Conservation (phyloP, 495 filamentous ascomycete species). For the Talaromyces stipitatus region DNA sequence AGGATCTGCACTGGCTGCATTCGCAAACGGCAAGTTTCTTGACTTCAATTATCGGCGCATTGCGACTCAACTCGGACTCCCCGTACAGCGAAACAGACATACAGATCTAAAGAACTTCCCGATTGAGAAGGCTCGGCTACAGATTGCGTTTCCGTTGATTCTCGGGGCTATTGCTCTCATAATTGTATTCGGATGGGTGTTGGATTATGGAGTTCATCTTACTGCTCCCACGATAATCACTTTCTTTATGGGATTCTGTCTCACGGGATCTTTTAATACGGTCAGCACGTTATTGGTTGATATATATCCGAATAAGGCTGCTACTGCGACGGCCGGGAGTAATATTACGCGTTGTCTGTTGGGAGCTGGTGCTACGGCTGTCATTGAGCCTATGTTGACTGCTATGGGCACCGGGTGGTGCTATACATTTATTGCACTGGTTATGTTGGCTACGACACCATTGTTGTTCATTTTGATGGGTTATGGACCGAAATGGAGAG, state of each 20-base stretch:
- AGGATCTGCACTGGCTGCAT: constrained; percentile 73
- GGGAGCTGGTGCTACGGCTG: constrained; percentile 58
- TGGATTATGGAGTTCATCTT: constrained; percentile 28
- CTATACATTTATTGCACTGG: constrained; percentile 55
- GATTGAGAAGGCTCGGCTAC: constrained; percentile 28
- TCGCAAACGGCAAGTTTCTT: constrained; percentile 70
- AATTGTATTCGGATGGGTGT: constrained; percentile 32
- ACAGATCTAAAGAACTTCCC: constrained; percentile 29
- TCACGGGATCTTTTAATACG: constrained; percentile 52
- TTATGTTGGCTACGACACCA: constrained; percentile 47
- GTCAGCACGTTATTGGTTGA: constrained; percentile 58
- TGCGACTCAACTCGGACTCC: constrained; percentile 25
- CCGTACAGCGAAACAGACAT: constrained; percentile 35
- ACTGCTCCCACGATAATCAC: constrained; percentile 45
- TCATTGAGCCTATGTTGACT: constrained; percentile 58
- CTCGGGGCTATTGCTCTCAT: constrained; percentile 25
- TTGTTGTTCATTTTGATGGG: constrained; percentile 38
- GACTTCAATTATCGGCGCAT: constrained; percentile 42
- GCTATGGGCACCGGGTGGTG: constrained; percentile 62
- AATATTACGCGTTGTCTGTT: constrained; percentile 63
- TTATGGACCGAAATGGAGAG: constrained; percentile 42
- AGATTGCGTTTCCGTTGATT: constrained; percentile 22
- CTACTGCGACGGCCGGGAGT: constrained; percentile 61
- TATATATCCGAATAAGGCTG: constrained; percentile 51
- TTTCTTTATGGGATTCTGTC: constrained; percentile 49